A percentile compares a stretch with the other conserved stretches of the same genome.
phyloP scores from a whole-genome alignment of 441 rosid species.

The Jatropha podagrica region DNA sequence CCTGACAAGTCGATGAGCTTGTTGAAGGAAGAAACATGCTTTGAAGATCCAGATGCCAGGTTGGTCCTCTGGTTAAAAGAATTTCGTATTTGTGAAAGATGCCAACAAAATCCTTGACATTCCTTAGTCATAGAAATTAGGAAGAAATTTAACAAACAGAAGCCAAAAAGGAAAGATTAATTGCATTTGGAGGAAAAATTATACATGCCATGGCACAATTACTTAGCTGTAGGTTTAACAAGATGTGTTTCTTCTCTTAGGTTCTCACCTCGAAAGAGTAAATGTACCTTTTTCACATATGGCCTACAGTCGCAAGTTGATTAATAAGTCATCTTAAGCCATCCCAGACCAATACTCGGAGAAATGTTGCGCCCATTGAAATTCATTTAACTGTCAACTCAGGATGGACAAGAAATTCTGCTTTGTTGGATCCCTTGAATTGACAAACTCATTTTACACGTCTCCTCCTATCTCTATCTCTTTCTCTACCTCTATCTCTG shows the following conservation, averaged over 20 bases:
- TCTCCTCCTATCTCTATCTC: slow-evolving; percentile 55
- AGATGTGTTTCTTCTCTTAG: background rate
- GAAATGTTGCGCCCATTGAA: background rate
- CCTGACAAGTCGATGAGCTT: too few species aligned
- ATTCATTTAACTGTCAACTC: background rate
- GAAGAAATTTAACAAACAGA: background rate
- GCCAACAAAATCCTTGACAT: too few species aligned
- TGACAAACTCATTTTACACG: slow-evolving; percentile 43
- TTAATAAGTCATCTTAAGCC: background rate
- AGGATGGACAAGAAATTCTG: background rate
- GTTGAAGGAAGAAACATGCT: too few species aligned
- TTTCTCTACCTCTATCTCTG: slow-evolving; percentile 69
- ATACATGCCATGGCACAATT: background rate
- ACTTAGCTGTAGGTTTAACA: background rate
- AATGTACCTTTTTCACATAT: background rate
- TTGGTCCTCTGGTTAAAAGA: too few species aligned
- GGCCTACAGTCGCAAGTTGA: background rate
- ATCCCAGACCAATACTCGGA: background rate
- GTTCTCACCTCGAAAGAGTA: background rate
- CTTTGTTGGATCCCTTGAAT: slow-evolving; percentile 1
- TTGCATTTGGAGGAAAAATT: background rate
- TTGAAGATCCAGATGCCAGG: too few species aligned
- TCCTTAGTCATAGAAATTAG: background rate
- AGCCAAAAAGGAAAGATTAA: background rate
- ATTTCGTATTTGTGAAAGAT: too few species aligned